Conservation (phyloP, 2,329 filamentous ascomycete species). For the Alternaria panax region DNA sequence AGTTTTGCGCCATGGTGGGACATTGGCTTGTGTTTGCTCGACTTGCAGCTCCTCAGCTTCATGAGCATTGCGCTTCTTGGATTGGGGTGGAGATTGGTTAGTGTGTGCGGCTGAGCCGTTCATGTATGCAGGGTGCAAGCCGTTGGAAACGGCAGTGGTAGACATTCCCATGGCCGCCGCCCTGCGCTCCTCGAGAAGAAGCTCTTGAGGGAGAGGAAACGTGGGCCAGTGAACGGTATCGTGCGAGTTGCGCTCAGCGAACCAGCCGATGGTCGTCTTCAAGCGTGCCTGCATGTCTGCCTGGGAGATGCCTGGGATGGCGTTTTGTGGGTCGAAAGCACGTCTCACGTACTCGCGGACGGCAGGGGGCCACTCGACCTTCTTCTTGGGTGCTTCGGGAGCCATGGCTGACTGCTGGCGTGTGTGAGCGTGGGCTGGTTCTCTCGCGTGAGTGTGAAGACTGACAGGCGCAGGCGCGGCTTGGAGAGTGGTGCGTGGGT, state of each 20-base stretch:
- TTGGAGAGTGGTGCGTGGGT: slow-evolving; percentile 52
- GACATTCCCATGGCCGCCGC: slow-evolving; percentile 29
- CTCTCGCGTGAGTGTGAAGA: slow-evolving; percentile 1
- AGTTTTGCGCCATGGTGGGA: slow-evolving; percentile 77
- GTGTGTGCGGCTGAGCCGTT: slow-evolving; percentile 28
- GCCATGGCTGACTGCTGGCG: slow-evolving; percentile 25
- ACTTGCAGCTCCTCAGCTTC: slow-evolving; percentile 60
- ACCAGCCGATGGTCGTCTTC: slow-evolving; percentile 82
- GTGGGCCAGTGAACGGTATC: slow-evolving; percentile 81
- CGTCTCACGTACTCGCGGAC: slow-evolving; percentile 89
- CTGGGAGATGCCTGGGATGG: slow-evolving; percentile 52
- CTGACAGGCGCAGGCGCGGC: slow-evolving; percentile 31
- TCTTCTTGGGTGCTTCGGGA: slow-evolving; percentile 48
- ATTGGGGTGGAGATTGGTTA: slow-evolving; percentile 52
- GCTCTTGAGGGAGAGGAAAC: slow-evolving; percentile 82
- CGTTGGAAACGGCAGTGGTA: slow-evolving; percentile 42
- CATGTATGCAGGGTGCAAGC: slow-evolving; percentile 23
- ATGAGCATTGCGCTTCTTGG: slow-evolving; percentile 84
- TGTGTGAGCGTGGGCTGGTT: slow-evolving; percentile 21
- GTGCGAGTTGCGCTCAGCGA: slow-evolving; percentile 76
- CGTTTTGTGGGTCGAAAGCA: slow-evolving; percentile 79
- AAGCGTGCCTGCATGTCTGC: slow-evolving; percentile 83
- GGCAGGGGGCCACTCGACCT: slow-evolving; percentile 80
- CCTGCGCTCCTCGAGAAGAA: slow-evolving; percentile 72
- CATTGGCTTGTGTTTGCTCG: slow-evolving; percentile 59